These are phyloP conservation scores for Draba incana DNA, from an alignment of 345 rosid species.

Conservation along the genomic window DNA sequence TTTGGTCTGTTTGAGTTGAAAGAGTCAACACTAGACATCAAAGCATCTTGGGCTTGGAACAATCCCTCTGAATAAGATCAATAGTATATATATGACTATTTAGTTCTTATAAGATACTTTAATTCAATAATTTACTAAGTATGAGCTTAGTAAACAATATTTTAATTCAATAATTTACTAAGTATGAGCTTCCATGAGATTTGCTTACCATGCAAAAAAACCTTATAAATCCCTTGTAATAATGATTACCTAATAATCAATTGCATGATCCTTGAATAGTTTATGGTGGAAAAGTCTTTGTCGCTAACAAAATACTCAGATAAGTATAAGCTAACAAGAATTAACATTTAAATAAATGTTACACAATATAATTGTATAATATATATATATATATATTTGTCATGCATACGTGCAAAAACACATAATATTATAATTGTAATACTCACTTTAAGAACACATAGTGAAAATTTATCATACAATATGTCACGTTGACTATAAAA, in stretches of 20 bases:
- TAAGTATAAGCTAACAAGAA: not conserved
- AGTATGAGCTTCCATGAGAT: slow-evolving; percentile 23
- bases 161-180: too few relatives aligned
- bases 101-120: too few relatives aligned
- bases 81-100: too few relatives aligned
- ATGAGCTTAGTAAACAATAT: slow-evolving; percentile 3
- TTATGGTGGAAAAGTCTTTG: slow-evolving; percentile 29
- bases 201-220: slow-evolving; percentile 23
- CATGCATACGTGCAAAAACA: slow-evolving; percentile 28
- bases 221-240: not conserved
- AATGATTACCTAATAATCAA: slow-evolving; percentile 26
- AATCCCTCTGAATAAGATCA: too few relatives aligned
- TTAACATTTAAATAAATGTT: slow-evolving; percentile 1
- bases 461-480: slow-evolving; percentile 26
- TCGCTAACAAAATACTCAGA: slow-evolving; percentile 9
- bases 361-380: not conserved
- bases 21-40: too few relatives aligned
- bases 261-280: slow-evolving; percentile 23
- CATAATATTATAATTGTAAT: not conserved
- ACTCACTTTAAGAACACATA: not conserved
- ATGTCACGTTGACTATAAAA: not conserved
- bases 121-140: too few relatives aligned
- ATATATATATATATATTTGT: slow-evolving; percentile 19
- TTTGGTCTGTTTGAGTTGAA: too few relatives aligned
- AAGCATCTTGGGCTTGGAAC: too few relatives aligned